phyloP scores from a whole-genome alignment of 495 filamentous ascomycete species.

The Talaromyces thailandensis region DNA sequence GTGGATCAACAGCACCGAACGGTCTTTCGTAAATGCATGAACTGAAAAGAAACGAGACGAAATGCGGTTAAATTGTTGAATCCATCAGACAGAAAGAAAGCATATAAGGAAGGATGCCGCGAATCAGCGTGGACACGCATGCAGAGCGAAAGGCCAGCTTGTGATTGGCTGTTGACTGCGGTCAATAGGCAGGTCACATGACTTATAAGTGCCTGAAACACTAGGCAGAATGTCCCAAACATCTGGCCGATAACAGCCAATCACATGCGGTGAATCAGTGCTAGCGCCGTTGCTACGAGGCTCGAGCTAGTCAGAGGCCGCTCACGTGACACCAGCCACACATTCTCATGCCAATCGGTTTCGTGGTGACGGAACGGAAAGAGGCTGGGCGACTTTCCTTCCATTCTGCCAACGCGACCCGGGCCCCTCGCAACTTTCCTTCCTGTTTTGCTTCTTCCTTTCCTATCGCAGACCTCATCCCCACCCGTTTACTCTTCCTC shows the following conservation, averaged over 20 bases:
- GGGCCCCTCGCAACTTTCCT: conserved; percentile 4
- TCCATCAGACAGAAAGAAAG: background rate
- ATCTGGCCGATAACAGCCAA: background rate
- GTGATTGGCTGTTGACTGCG: background rate
- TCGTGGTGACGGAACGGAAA: background rate
- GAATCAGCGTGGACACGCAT: background rate
- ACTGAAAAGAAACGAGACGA: background rate
- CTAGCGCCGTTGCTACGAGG: background rate
- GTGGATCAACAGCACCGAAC: background rate
- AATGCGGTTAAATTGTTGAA: background rate
- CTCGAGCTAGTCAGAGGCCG: too few relatives aligned
- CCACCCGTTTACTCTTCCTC: background rate
- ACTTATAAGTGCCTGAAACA: background rate
- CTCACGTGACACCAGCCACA: conserved; percentile 20
- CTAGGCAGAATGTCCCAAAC: background rate
- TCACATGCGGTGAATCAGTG: background rate
- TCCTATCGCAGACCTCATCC: background rate
- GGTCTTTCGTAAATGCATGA: background rate
- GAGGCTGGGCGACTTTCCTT: conserved; percentile 3
- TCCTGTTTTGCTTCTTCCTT: conserved; percentile 5
- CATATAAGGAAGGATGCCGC: background rate
- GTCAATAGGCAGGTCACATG: background rate
- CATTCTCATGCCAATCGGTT: conserved; percentile 6
- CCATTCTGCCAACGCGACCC: conserved; percentile 2
- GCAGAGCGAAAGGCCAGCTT: background rate